Evolutionary conservation across 805 yeast species (phyloP), one percentile per base, ranked within the genome.

Genomic region (Kluyveromyces dobzhanskii): DNA sequence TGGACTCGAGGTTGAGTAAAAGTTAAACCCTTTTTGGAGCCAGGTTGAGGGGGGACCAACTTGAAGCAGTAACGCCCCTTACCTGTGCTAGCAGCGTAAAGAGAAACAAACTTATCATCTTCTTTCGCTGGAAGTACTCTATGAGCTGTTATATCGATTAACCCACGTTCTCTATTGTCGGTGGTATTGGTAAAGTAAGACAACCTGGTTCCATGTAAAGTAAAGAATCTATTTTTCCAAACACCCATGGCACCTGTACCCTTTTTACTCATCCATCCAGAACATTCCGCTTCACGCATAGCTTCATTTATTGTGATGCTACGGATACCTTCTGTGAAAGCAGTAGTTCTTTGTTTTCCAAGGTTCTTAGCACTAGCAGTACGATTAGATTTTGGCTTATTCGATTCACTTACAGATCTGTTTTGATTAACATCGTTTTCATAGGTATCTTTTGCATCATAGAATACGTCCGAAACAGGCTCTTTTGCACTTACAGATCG

Each of bases 211-310:
- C 95, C 95, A 62, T 92, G 95, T 26, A 92, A 67, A 0, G 90
- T 78, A 56, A 88, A 88, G 42, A 64, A 73, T 37, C 98, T 73
- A 41, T 80, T 80, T 51, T 88, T 82, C 97, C 98, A 92, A 13
- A 86, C 76, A n/a, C 88, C 85, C 51, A 83, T 76, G 3, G 94
- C 75, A 42, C 80, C 72, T 42, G 81, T 84, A 17, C 95, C 95
- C 47, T 84, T 79, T 61, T 92, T 92, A 38, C 87, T 77, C 95
- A 92, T 85, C 95, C 97, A 92, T 2, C 99, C 99, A 35, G 85
- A 78, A 50, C 69, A 76, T 39, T 72, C 82, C 0, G 97, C 85
- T 5, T 80, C 66, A 48, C 76, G 76, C 35, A 83, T 75, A 0
- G 97, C 81, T 32, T 85, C 83, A 44, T 75, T 77, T 0, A 96